A percentile compares a stretch with the other conserved stretches of the same genome.
These are phyloP conservation scores for Williopsis jadinii DNA, from an alignment of 1,139 yeast genomes.

Conservation along the genomic window DNA sequence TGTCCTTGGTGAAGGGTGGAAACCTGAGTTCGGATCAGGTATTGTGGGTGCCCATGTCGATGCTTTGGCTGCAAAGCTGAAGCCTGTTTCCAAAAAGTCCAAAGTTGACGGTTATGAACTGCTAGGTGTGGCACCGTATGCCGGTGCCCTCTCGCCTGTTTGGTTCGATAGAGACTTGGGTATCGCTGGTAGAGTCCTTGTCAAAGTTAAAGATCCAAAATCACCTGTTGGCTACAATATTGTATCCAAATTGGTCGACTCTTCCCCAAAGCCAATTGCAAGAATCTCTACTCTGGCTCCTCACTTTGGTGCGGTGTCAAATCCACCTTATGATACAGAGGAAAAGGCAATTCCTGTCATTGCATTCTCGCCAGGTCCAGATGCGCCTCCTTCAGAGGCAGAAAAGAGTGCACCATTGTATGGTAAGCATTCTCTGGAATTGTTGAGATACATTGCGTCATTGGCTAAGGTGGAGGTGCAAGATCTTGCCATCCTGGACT, in stretches of 20 bases:
- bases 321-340: constrained; percentile 50
- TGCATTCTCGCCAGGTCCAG: constrained; percentile 36
- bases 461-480: constrained; percentile 41
- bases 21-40: constrained; percentile 48
- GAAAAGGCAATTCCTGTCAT: constrained; percentile 58
- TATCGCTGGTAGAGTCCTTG: constrained; percentile 53
- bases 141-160: constrained; percentile 45
- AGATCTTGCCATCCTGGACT: constrained; percentile 49
- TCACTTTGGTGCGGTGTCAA: constrained; percentile 49
- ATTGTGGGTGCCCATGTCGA: constrained; percentile 57
- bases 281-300: constrained; percentile 61
- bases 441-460: constrained; percentile 50
- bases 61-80: constrained; percentile 48
- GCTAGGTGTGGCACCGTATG: constrained; percentile 62
- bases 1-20: constrained; percentile 51
- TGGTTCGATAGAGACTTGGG: constrained; percentile 71
- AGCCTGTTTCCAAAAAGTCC: constrained; percentile 44
- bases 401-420: constrained; percentile 56
- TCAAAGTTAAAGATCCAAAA: constrained; percentile 24
- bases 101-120: constrained; percentile 53
- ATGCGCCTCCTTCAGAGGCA: constrained; percentile 42
- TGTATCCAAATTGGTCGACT: constrained; percentile 40
- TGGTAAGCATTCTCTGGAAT: constrained; percentile 49
- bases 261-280: constrained; percentile 58
- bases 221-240: constrained; percentile 26